Evolutionary conservation across 2,329 filamentous ascomycete species (phyloP).

Genomic region (Ilyonectria mors-panacis): DNA sequence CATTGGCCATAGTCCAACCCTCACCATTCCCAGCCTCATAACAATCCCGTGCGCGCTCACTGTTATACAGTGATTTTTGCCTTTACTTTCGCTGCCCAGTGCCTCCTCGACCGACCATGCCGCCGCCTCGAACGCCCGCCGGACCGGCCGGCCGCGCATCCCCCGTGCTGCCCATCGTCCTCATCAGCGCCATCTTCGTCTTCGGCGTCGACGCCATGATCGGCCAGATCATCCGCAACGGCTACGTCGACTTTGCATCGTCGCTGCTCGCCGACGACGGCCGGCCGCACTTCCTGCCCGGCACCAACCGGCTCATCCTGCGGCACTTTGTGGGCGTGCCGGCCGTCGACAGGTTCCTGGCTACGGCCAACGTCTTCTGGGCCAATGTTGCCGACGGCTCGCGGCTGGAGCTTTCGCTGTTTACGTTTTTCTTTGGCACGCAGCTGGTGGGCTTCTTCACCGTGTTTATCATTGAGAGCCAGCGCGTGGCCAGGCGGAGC

Average conservation of each 20-base stretch:
- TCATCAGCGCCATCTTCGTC: slow-evolving; percentile 36
- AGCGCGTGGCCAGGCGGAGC: slow-evolving; percentile 31
- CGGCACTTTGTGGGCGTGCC: slow-evolving; percentile 38
- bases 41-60: neutral
- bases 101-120: neutral
- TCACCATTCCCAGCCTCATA: too few relatives aligned
- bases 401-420: slow-evolving; percentile 40
- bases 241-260: slow-evolving; percentile 32
- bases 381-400: slow-evolving; percentile 43
- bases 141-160: slow-evolving; percentile 23
- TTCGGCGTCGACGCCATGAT: slow-evolving; percentile 42
- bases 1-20: neutral
- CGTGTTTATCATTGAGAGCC: slow-evolving; percentile 41
- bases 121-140: slow-evolving; percentile 18
- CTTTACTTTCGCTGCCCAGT: neutral
- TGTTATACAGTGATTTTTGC: too few relatives aligned
- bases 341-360: slow-evolving; percentile 36
- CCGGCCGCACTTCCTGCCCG: slow-evolving; percentile 39
- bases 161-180: slow-evolving; percentile 31
- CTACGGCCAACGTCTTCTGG: slow-evolving; percentile 42
- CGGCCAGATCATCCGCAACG: slow-evolving; percentile 44
- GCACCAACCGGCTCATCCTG: slow-evolving; percentile 36
- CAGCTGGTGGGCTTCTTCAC: slow-evolving; percentile 40
- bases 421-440: slow-evolving; percentile 40
- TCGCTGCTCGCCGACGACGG: slow-evolving; percentile 38